A percentile compares a stretch with the other conserved stretches of the same genome.
Evolutionary conservation across 352 stramenopile species (phyloP).

Genomic region (Pythium rishiriense): DNA sequence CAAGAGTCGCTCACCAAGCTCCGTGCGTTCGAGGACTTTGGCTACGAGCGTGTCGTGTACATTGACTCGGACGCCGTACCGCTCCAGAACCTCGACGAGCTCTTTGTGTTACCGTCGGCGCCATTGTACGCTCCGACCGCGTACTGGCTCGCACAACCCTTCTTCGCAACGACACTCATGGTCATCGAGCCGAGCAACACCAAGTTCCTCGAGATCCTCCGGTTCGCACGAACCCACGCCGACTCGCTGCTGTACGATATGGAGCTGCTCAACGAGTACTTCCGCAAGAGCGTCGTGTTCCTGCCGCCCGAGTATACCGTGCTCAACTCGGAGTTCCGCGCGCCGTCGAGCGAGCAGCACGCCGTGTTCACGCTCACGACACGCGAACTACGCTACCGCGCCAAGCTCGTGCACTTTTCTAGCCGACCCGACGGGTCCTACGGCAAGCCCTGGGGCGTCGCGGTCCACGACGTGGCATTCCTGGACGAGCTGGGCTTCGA

Average conservation of each 20-base stretch:
- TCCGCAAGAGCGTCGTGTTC: conserved; percentile 18
- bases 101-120: conserved; percentile 24
- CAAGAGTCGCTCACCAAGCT: conserved; percentile 25
- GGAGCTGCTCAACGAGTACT: conserved; percentile 37
- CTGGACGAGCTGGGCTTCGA: conserved; percentile 13
- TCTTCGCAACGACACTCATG: conserved; percentile 35
- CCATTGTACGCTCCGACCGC: conserved; percentile 32
- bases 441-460: conserved; percentile 21
- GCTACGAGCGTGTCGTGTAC: conserved; percentile 32
- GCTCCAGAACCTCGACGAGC: conserved; percentile 37
- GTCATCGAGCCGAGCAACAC: conserved; percentile 31
- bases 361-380: conserved; percentile 11
- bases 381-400: conserved; percentile 5
- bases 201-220: conserved; percentile 25
- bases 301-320: conserved; percentile 33
- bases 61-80: conserved; percentile 36
- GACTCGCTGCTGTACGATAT: conserved; percentile 29
- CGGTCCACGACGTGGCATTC: conserved; percentile 17
- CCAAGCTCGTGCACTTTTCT: conserved; percentile 27
- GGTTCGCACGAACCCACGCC: conserved; percentile 20
- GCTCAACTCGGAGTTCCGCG: conserved; percentile 38
- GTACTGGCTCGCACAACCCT: conserved; percentile 35
- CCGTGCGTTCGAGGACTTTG: conserved; percentile 18
- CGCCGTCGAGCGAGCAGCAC: conserved; percentile 2
- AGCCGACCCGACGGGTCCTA: conserved; percentile 22